Evolutionary conservation across 345 rosid species (phyloP).

Genomic region (Trapa incisa): DNA sequence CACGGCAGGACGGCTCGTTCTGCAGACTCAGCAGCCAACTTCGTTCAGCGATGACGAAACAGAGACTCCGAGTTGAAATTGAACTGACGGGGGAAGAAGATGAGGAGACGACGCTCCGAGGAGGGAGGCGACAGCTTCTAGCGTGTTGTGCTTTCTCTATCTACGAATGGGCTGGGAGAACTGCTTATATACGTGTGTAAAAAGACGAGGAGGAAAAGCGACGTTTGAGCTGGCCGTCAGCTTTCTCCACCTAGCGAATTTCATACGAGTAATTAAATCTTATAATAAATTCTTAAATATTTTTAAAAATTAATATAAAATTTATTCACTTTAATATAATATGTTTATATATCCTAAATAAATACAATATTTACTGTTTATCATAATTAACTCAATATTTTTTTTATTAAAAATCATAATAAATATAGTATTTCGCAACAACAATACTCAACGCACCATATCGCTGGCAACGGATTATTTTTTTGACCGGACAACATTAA

Average conservation of each 20-base stretch:
- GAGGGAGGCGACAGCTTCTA: background rate
- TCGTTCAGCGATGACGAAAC: background rate
- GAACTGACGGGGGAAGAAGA: background rate
- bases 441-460: slow-evolving; percentile 2
- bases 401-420: no score
- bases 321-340: no score
- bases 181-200: slow-evolving; percentile 2
- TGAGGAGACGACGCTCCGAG: background rate
- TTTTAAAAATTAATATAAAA: no score
- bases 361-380: no score
- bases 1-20: background rate
- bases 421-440: background rate
- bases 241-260: slow-evolving; percentile 4
- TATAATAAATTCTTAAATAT: no score
- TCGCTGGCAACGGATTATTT: background rate
- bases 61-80: background rate
- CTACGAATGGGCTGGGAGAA: background rate
- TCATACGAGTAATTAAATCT: no score
- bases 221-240: slow-evolving; percentile 4
- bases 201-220: background rate
- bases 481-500: background rate
- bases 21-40: background rate
- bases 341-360: no score
- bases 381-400: no score
- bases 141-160: background rate